A percentile compares a stretch with the other conserved stretches of the same genome.
These are phyloP conservation scores for Suillus weaverae DNA, from an alignment of 768 basidiomycete genomes.

Conservation along the genomic window DNA sequence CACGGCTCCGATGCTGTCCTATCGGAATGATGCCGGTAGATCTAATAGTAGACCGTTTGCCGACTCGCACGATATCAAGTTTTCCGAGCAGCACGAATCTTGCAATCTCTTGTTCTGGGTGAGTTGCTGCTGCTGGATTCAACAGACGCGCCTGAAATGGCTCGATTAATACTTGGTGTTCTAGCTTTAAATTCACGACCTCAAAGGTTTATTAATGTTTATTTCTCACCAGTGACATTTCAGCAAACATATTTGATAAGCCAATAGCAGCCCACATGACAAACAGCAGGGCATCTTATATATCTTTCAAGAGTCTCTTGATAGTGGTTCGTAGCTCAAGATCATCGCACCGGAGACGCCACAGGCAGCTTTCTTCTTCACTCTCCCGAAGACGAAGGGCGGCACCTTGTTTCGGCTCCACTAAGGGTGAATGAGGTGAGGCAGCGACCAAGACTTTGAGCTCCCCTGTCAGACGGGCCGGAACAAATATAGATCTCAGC, in stretches of 20 bases:
- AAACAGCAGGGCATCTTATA: background rate
- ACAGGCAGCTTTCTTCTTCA: slow-evolving; percentile 71
- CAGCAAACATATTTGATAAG: slow-evolving; percentile 4
- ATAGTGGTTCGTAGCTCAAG: slow-evolving; percentile 42
- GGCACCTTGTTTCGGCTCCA: slow-evolving; percentile 24
- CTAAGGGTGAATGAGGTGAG: slow-evolving; percentile 13
- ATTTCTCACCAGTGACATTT: background rate
- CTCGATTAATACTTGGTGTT: background rate
- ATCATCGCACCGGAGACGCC: slow-evolving; percentile 63
- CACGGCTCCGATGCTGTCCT: background rate
- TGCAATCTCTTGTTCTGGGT: background rate
- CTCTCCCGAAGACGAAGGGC: slow-evolving; percentile 59
- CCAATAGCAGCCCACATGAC: background rate
- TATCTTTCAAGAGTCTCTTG: slow-evolving; percentile 40
- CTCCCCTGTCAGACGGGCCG: slow-evolving; percentile 47
- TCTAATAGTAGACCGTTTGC: background rate
- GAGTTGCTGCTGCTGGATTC: background rate
- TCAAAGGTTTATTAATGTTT: background rate
- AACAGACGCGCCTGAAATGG: background rate
- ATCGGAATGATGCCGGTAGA: background rate
- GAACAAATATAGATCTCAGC: slow-evolving; percentile 8
- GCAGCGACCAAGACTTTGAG: slow-evolving; percentile 55
- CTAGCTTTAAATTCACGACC: slow-evolving; percentile 2
- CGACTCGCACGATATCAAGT: background rate
- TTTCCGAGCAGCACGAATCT: background rate